A percentile compares a stretch with the other conserved stretches of the same genome.
phyloP scores from a whole-genome alignment of 78 protist species.

The Pigoraptor vietnamica region DNA sequence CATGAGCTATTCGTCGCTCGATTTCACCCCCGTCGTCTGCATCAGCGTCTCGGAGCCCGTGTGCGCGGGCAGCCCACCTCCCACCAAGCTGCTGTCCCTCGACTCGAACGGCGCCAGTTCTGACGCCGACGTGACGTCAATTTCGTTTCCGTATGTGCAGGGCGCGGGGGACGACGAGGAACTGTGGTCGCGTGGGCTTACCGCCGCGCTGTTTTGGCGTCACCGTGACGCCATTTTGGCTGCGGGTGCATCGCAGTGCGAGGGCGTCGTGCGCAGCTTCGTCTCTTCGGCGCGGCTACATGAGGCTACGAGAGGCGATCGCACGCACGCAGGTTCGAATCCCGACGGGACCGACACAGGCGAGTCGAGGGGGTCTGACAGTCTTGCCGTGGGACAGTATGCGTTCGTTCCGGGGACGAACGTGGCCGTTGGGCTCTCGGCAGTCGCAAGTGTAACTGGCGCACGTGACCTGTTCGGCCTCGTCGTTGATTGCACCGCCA shows the following conservation, averaged over 20 bases:
- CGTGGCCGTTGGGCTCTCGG: too few relatives aligned
- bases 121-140: too few relatives aligned
- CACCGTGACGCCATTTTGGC: not conserved
- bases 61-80: not conserved
- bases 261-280: not conserved
- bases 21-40: not conserved
- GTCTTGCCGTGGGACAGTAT: too few relatives aligned
- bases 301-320: too few relatives aligned
- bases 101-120: too few relatives aligned
- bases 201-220: not conserved
- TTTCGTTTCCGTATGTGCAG: not conserved
- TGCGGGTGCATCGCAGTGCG: not conserved
- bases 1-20: not conserved
- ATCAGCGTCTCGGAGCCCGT: not conserved
- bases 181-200: not conserved
- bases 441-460: too few relatives aligned
- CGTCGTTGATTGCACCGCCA: not conserved
- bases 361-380: too few relatives aligned
- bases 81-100: not conserved
- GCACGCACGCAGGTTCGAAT: too few relatives aligned
- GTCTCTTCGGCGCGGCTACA: not conserved
- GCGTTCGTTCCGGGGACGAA: too few relatives aligned
- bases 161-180: slow-evolving; percentile 8
- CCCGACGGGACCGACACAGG: too few relatives aligned
- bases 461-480: not conserved